Percentiles rank a stretch among this genome's conserved stretches.
Conservation (phyloP, 805 yeast genomes). For the Wickerhamomyces rabaulensis region DNA sequence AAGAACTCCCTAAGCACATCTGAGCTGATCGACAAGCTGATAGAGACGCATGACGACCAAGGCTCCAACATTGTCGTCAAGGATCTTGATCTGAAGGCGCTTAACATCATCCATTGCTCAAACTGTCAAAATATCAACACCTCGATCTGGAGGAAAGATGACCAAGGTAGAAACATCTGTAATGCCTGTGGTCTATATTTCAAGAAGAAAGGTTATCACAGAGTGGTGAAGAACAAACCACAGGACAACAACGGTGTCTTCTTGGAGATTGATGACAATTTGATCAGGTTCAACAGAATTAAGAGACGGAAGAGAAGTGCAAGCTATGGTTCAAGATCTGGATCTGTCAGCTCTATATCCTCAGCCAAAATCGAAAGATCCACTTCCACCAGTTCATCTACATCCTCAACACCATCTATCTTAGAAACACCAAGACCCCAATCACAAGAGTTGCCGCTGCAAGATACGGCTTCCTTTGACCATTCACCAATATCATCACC, state of each 20-base stretch:
- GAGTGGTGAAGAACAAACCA: slow-evolving; percentile 5
- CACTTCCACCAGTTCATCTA: background rate
- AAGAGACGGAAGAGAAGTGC: slow-evolving; percentile 15
- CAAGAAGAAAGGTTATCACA: slow-evolving; percentile 34
- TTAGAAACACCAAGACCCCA: background rate
- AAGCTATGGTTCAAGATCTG: background rate
- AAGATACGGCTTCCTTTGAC: background rate
- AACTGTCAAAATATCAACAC: slow-evolving; percentile 89
- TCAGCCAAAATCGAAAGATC: background rate
- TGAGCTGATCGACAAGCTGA: slow-evolving; percentile 8
- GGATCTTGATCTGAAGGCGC: slow-evolving; percentile 8
- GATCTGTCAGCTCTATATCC: background rate
- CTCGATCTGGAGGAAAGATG: slow-evolving; percentile 89
- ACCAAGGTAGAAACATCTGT: slow-evolving; percentile 84
- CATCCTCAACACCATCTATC: background rate
- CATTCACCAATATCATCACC: background rate
- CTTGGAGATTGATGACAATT: slow-evolving; percentile 15
- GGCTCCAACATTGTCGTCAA: slow-evolving; percentile 2
- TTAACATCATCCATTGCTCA: slow-evolving; percentile 43
- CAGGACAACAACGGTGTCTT: slow-evolving; percentile 10
- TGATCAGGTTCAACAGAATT: slow-evolving; percentile 17
- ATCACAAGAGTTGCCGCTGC: background rate
- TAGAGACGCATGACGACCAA: background rate
- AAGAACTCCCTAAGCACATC: slow-evolving; percentile 14
- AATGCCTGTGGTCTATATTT: slow-evolving; percentile 93